Base-by-base conservation (phyloP, 2,329 filamentous ascomycete genomes). In the Bipolaris cookei region DNA sequence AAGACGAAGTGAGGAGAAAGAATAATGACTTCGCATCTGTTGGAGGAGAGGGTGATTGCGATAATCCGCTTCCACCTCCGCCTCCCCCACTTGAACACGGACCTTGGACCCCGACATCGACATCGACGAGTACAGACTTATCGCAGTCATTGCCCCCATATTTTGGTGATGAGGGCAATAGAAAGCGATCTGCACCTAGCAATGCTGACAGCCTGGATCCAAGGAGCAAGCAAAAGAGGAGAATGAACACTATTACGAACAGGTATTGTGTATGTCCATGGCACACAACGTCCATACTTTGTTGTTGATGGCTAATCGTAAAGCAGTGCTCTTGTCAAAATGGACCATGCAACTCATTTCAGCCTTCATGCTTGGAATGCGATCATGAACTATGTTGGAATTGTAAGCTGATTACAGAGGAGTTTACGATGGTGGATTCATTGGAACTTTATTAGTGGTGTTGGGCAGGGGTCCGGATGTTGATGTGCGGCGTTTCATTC, bases 1-100 rank as follows among this genome's bases (percentile, higher is more conserved):
- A 64, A 8, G 54, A 61, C 23, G 56, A 67, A 14, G 39, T 61
- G 3, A 59, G 34, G 14, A 60, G 51, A 6, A 39, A 34, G 6
- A 56, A 58, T 8, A 55, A 51, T 3, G 54, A 62, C 14, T 48
- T 45, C 4, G 51, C 56, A 50, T 54, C 49, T 38, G 42, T 49
- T 18, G 60, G 53, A 2, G 51, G 61, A 2, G 54, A 35, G 1
- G 41, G 58, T 8, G 32, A 53, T 23, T 42, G 54, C 30, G 37
- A 38, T 21, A 37, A 44, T 23, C 28, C 23, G 25, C 28, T 30
- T 30, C 48, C 37, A 6, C 47, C 13, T 1, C 45, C 21, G 1
- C 39, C 16, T 18, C 42, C 28, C 2, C 46, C 16, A 20, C 43
- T 23, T 25, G 18, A 28, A 10, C 10, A 20, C 23, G 25, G 28